Evolutionary conservation across 2,329 filamentous ascomycete species (phyloP).

Genomic region (Chaetothyriales sp.): DNA sequence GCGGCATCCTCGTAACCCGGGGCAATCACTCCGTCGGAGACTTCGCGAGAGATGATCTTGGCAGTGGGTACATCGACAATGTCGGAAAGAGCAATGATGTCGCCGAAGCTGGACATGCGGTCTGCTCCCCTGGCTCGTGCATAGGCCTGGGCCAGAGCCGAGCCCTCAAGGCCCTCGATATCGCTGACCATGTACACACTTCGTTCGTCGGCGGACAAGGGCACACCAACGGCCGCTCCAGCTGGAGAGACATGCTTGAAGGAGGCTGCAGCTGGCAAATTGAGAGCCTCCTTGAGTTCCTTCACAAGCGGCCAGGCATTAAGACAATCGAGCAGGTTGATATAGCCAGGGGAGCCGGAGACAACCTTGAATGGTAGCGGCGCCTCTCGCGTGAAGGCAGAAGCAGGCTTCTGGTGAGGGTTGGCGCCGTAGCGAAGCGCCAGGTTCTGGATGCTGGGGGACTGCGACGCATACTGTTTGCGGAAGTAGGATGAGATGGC

Average conservation of each 20-base stretch:
- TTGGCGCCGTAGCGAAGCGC: slow-evolving; percentile 89
- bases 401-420: slow-evolving; percentile 93
- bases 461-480: slow-evolving; percentile 64
- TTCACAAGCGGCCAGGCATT: slow-evolving; percentile 96
- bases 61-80: slow-evolving; percentile 83
- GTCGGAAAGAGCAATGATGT: slow-evolving; percentile 86
- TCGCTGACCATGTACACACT: slow-evolving; percentile 99
- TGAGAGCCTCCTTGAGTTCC: slow-evolving; percentile 79
- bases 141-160: slow-evolving; percentile 80
- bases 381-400: slow-evolving; percentile 59
- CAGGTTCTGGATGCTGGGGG: slow-evolving; percentile 66
- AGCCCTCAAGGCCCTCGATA: slow-evolving; percentile 74
- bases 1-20: slow-evolving; percentile 74
- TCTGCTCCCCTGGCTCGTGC: slow-evolving; percentile 89
- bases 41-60: slow-evolving; percentile 94
- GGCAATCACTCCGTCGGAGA: slow-evolving; percentile 92
- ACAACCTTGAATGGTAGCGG: slow-evolving; percentile 90
- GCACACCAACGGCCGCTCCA: slow-evolving; percentile 83
- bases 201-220: slow-evolving; percentile 71
- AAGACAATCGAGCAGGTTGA: slow-evolving; percentile 89
- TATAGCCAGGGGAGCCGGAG: slow-evolving; percentile 78
- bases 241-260: slow-evolving; percentile 99
- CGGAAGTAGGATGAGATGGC: slow-evolving; percentile 96
- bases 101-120: slow-evolving; percentile 96
- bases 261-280: slow-evolving; percentile 79